These are phyloP conservation scores for Termitomyces sp. DNA, from an alignment of 768 basidiomycete genomes.

Conservation along the genomic window DNA sequence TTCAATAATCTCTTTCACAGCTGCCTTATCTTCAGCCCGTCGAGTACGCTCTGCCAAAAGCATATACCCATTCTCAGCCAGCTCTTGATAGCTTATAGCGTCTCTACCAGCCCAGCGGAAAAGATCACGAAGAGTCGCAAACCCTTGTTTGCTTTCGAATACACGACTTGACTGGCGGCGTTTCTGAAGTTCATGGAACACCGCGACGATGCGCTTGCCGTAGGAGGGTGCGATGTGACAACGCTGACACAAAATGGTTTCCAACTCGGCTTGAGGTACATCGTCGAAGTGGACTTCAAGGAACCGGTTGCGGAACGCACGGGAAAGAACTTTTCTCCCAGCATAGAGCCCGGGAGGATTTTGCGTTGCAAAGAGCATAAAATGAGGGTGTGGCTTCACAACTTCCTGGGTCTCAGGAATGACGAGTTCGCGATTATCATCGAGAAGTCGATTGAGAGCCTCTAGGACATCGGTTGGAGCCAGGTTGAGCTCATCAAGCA, in stretches of 20 bases:
- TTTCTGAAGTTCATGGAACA: slow-evolving; percentile 91
- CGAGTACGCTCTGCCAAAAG: slow-evolving; percentile 89
- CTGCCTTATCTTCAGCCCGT: slow-evolving; percentile 75
- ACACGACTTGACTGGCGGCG: slow-evolving; percentile 87
- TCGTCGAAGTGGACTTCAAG: slow-evolving; percentile 97
- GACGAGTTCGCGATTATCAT: slow-evolving; percentile 95
- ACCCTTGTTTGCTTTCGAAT: slow-evolving; percentile 96
- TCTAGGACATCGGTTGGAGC: slow-evolving; percentile 98
- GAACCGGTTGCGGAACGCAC: slow-evolving; percentile 96
- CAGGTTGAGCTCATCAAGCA: slow-evolving; percentile 94
- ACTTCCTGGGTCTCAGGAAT: slow-evolving; percentile 97
- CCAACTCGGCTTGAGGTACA: slow-evolving; percentile 89
- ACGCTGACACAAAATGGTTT: slow-evolving; percentile 89
- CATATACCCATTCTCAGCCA: slow-evolving; percentile 98
- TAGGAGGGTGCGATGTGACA: slow-evolving; percentile 94
- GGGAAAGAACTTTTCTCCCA: slow-evolving; percentile 89
- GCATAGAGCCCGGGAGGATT: slow-evolving; percentile 96
- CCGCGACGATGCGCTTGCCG: slow-evolving; percentile 82
- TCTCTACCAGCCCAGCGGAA: slow-evolving; percentile 96
- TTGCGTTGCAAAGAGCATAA: slow-evolving; percentile 98
- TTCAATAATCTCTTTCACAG: slow-evolving; percentile 93
- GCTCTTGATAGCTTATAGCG: slow-evolving; percentile 83
- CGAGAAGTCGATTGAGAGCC: slow-evolving; percentile 91
- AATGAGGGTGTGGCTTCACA: slow-evolving; percentile 87
- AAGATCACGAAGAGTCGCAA: slow-evolving; percentile 93